phyloP scores from a whole-genome alignment of 2,329 filamentous ascomycete genomes.

The Drechslerella coelobrocha region DNA sequence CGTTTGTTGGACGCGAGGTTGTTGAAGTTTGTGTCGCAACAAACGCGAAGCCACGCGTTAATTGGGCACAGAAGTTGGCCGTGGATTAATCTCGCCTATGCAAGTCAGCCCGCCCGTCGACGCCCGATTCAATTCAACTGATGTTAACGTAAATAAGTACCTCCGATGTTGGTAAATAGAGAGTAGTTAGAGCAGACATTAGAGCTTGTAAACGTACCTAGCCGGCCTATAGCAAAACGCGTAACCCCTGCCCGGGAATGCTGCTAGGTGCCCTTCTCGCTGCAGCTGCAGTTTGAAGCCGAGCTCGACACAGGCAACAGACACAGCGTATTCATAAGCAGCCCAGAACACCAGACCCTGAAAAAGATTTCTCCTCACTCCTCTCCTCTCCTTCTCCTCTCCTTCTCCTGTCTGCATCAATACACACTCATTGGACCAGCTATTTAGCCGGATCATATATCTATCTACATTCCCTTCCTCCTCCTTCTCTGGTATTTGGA shows the following conservation, averaged over 20 bases:
- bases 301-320: conserved; percentile 4
- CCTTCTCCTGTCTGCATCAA: conserved; percentile 1
- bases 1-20: too few species aligned
- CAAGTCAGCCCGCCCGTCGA: neutral
- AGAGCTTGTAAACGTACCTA: too few species aligned
- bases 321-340: conserved; percentile 57
- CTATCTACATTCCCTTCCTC: conserved; percentile 40
- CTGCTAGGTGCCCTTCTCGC: conserved; percentile 40
- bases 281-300: conserved; percentile 55
- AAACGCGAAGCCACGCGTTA: conserved; percentile 22
- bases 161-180: conserved; percentile 34
- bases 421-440: too few species aligned
- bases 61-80: conserved; percentile 15
- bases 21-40: conserved; percentile 11
- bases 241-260: conserved; percentile 22
- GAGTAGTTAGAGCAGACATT: too few species aligned
- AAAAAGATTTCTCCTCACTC: conserved; percentile 52
- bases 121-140: neutral
- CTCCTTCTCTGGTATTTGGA: neutral
- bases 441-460: too few species aligned
- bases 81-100: conserved; percentile 20
- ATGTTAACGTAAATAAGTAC: neutral
- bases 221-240: conserved; percentile 20
- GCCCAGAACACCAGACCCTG: conserved; percentile 31
- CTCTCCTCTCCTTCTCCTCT: conserved; percentile 52